phyloP scores from a whole-genome alignment of 2,329 filamentous ascomycete species.

The Xylaria sp. region DNA sequence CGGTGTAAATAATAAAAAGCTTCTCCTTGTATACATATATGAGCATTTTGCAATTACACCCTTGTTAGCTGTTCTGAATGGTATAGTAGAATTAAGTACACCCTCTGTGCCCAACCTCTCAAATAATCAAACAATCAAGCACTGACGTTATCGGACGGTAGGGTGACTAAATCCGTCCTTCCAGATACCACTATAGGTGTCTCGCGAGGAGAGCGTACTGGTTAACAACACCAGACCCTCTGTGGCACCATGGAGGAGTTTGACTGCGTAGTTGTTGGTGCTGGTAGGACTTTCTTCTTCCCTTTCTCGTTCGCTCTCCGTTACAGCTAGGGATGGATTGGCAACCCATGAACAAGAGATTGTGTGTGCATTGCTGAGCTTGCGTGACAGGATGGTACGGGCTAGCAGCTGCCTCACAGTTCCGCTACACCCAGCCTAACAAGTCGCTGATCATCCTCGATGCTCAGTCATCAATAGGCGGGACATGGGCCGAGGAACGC shows the following conservation, averaged over 20 bases:
- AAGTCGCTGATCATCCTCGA: conserved; percentile 68
- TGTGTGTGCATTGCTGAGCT: conserved; percentile 6
- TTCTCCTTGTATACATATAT: neutral
- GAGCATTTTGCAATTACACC: neutral
- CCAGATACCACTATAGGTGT: neutral
- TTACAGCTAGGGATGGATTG: neutral
- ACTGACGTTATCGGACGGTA: neutral
- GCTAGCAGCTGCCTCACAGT: conserved; percentile 70
- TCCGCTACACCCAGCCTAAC: conserved; percentile 65
- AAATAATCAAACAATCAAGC: neutral
- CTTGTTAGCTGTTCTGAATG: neutral
- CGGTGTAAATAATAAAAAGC: neutral
- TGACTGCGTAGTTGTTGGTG: conserved; percentile 61
- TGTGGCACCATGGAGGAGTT: conserved; percentile 54
- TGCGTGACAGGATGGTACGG: conserved; percentile 61
- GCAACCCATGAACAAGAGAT: neutral
- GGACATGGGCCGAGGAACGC: conserved; percentile 75
- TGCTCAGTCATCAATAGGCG: conserved; percentile 65
- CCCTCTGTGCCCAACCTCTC: neutral
- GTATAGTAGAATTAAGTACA: neutral
- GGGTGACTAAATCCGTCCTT: neutral
- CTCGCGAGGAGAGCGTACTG: neutral
- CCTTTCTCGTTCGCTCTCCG: neutral
- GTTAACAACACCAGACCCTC: neutral
- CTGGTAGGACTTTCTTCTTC: conserved; percentile 55